These are phyloP conservation scores for Bonia amplexicaulis DNA, from an alignment of 176 grass and related monocot genomes.

Conservation along the genomic window DNA sequence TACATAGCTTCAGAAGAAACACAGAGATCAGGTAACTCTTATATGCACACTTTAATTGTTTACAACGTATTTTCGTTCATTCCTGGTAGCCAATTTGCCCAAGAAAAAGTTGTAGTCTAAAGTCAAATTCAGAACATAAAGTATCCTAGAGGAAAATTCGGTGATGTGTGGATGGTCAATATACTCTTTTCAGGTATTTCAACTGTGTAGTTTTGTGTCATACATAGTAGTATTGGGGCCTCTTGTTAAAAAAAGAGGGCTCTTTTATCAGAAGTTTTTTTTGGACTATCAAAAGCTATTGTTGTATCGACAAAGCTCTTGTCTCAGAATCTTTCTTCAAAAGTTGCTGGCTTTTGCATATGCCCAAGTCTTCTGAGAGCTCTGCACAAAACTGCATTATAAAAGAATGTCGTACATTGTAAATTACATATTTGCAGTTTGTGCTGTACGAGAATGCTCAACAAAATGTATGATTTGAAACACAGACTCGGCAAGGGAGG, in stretches of 20 bases:
- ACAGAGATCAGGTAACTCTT: slow-evolving; percentile 24
- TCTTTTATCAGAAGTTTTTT: not conserved
- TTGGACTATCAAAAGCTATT: slow-evolving; percentile 34
- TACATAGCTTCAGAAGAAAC: slow-evolving; percentile 1
- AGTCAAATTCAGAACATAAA: slow-evolving; percentile 13
- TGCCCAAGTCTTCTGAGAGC: slow-evolving; percentile 55
- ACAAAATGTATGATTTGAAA: slow-evolving; percentile 2
- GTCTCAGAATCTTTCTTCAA: slow-evolving; percentile 38
- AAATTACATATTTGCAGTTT: slow-evolving; percentile 1
- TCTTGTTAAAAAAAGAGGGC: slow-evolving; percentile 1
- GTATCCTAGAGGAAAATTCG: not conserved
- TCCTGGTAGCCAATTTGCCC: not conserved
- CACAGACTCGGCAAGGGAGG: not conserved
- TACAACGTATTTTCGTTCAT: slow-evolving; percentile 17
- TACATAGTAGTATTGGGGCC: not conserved
- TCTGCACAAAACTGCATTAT: slow-evolving; percentile 67
- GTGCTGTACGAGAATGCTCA: not conserved
- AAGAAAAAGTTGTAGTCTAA: not conserved
- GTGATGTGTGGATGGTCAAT: not conserved
- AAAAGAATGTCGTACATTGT: not conserved
- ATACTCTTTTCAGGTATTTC: slow-evolving; percentile 17
- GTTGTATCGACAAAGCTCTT: slow-evolving; percentile 35
- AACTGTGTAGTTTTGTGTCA: slow-evolving; percentile 8
- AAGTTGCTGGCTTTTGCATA: slow-evolving; percentile 45
- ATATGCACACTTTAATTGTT: slow-evolving; percentile 25